Percentiles rank a stretch among this genome's conserved stretches.
Evolutionary conservation across 495 filamentous ascomycete genomes (phyloP).

Genomic region (Tuber magnatum): DNA sequence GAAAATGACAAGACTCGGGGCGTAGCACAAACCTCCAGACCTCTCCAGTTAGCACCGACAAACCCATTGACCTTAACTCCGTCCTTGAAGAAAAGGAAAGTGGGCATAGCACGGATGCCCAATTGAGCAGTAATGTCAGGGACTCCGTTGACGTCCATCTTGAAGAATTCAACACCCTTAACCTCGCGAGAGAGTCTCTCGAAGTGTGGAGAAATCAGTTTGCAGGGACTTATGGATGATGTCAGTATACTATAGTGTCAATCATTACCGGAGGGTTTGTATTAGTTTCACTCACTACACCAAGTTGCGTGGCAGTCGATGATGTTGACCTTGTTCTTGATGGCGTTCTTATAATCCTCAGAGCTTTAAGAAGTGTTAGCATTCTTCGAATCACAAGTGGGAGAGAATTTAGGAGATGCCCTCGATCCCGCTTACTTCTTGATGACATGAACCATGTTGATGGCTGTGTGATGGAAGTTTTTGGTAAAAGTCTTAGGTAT

Average conservation of each 20-base stretch:
- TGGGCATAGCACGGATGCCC: constrained; percentile 89
- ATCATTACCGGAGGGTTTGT: not conserved
- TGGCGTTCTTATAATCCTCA: constrained; percentile 54
- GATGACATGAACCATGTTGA: constrained; percentile 23
- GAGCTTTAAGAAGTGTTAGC: constrained; percentile 46
- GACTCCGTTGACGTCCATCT: constrained; percentile 86
- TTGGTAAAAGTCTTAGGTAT: constrained; percentile 2
- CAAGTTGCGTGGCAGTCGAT: constrained; percentile 83
- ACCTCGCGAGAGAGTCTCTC: constrained; percentile 55
- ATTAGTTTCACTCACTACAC: constrained; percentile 56
- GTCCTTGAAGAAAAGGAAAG: constrained; percentile 77
- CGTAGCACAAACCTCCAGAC: constrained; percentile 16
- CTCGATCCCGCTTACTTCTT: constrained; percentile 4
- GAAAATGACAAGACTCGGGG: not conserved
- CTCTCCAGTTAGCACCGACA: constrained; percentile 70
- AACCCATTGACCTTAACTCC: constrained; percentile 62
- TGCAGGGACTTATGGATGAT: constrained; percentile 58
- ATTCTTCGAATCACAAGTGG: not conserved
- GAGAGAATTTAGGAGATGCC: constrained; percentile 9
- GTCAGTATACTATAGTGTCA: constrained; percentile 8
- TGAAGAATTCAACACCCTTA: constrained; percentile 64
- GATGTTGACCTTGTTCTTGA: constrained; percentile 58
- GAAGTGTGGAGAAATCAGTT: constrained; percentile 69
- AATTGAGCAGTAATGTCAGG: constrained; percentile 69
- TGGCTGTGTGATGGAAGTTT: constrained; percentile 19